Percentiles rank a stretch among this genome's conserved stretches.
phyloP scores from a whole-genome alignment of 1,284 basidiomycete species.

The Athelia sp. region DNA sequence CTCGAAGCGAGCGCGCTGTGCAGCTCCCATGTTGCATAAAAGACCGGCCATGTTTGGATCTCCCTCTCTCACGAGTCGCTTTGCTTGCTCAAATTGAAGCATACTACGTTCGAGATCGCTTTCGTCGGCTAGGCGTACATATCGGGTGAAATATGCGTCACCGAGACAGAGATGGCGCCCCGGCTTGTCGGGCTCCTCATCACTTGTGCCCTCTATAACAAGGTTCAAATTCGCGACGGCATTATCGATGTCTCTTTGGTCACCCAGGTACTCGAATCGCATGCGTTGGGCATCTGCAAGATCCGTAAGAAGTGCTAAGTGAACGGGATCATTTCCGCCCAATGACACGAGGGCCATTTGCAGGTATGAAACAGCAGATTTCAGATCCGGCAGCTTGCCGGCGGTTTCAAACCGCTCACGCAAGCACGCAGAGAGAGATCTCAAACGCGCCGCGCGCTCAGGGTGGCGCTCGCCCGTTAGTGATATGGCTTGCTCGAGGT shows the following conservation, averaged over 20 bases:
- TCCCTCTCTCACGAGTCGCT: conserved; percentile 4
- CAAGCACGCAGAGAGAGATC: not conserved
- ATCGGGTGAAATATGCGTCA: conserved; percentile 2
- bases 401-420: not conserved
- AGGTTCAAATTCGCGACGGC: not conserved
- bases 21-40: conserved; percentile 8
- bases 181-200: not conserved
- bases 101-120: conserved; percentile 8
- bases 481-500: not conserved
- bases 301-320: no score
- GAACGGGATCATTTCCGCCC: not conserved
- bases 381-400: not conserved
- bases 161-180: not conserved
- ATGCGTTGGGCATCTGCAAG: not conserved
- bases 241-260: not conserved
- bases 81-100: not conserved
- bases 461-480: not conserved
- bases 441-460: not conserved
- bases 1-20: conserved; percentile 5
- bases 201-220: not conserved
- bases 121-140: conserved; percentile 4
- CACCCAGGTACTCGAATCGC: not conserved
- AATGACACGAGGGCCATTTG: not conserved
- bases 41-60: conserved; percentile 3
- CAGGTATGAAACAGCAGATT: not conserved